Evolutionary conservation across 306 rosid species (phyloP), one percentile per base, ranked within the genome.

Genomic region (Heteromeles arbutifolia): DNA sequence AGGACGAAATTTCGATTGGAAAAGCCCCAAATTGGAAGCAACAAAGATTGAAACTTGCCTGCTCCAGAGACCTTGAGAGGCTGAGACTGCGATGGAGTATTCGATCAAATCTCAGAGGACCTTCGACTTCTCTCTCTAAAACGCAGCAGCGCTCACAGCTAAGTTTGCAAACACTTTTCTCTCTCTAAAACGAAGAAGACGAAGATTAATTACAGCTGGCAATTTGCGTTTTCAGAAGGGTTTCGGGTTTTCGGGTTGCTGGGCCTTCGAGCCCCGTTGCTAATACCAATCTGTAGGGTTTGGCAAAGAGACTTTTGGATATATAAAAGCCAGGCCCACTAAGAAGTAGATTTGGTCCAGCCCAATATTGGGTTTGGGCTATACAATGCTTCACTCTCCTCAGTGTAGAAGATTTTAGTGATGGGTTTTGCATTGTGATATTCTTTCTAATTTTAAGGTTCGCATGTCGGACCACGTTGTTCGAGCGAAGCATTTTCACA

Each of bases 91-190:
- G 63, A 43, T 28, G 63, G 5, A 65, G 79, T 32, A 4, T n/a
- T 13, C 52, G 69, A 77, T 69, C 75, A 29, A 50, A 69, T 58
- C 63, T 31, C 57, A 58, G 74, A 77, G 74, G 74, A 59, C 22
- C 17, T 56, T 62, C 11, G 65, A 14, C n/a, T 13, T 56, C 25
- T 37, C 41, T 37, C 41, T 37, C 41, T 37, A 37, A 37, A 37
- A 37, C 41, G 54, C 63, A 70, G 11, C 62, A 59, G 24, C 5
- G 24, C 53, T 4, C 65, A 1, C 67, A 32, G 52, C 31, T 37
- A 37, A 37, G 41, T 54, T 21, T 59, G 74, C 37, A 19, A 26
- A 26, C 74, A 17, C 58, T 6, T 15, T 12, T 13, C n/a, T 7
- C 57, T 25, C 57, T 24, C 11, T 66, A 19, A 37, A 14, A 22